Percentiles rank a stretch among this genome's conserved stretches.
These are phyloP conservation scores for Hericium rajendrae DNA, from an alignment of 768 basidiomycete genomes.

Conservation along the genomic window DNA sequence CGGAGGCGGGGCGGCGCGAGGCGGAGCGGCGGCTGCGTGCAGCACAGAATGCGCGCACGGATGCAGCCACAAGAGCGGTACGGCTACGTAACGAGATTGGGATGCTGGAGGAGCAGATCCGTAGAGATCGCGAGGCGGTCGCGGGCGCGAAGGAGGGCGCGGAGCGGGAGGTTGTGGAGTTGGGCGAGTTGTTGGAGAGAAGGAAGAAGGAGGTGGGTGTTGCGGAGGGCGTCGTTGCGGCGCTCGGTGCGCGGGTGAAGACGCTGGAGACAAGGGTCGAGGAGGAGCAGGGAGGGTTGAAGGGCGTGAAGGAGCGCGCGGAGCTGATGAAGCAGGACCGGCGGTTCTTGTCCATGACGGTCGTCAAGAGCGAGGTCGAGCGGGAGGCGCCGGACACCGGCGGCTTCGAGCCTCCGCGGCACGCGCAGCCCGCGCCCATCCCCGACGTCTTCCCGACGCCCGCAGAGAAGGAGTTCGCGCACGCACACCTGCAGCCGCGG, in stretches of 20 bases:
- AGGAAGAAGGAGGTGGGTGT: constrained; percentile 37
- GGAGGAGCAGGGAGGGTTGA: constrained; percentile 51
- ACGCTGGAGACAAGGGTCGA: constrained; percentile 67
- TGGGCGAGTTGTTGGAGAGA: constrained; percentile 33
- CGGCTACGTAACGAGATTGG: not conserved
- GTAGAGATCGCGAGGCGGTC: not conserved
- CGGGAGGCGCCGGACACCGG: not conserved
- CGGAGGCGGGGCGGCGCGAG: constrained; percentile 72
- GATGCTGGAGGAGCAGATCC: not conserved
- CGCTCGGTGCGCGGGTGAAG: constrained; percentile 51
- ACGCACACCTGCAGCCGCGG: constrained; percentile 1
- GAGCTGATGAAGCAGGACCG: constrained; percentile 39
- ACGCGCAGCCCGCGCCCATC: not conserved
- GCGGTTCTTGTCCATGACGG: constrained; percentile 24
- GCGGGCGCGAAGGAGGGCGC: constrained; percentile 8
- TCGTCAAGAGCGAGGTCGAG: constrained; percentile 9
- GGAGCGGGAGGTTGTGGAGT: constrained; percentile 22
- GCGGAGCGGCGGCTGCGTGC: constrained; percentile 81
- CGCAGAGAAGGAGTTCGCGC: constrained; percentile 11
- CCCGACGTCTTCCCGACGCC: constrained; percentile 4
- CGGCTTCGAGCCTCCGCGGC: not conserved
- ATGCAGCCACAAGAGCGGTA: constrained; percentile 3
- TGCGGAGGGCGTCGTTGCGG: constrained; percentile 34
- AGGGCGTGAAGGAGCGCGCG: constrained; percentile 46
- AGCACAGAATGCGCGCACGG: constrained; percentile 12